phyloP scores from a whole-genome alignment of 2,329 filamentous ascomycete species.

The Microcyclosporella mali region DNA sequence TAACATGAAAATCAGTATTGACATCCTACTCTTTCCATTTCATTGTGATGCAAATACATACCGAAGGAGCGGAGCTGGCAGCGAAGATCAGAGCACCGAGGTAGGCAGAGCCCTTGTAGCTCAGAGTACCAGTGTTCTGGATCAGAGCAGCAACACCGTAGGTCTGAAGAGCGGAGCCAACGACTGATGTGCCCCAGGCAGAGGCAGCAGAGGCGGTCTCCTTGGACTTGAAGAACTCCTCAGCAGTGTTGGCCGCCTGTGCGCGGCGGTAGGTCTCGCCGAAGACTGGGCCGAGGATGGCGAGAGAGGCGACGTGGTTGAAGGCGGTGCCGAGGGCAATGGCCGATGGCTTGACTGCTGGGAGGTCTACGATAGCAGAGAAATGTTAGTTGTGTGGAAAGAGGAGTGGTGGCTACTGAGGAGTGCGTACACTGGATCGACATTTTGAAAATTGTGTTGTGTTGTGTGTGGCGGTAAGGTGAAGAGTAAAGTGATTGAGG shows the following conservation, averaged over 20 bases:
- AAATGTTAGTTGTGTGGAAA: background rate
- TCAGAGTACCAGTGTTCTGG: constrained; percentile 91
- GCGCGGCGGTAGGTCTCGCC: constrained; percentile 91
- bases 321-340: constrained; percentile 94
- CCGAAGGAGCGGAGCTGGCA: constrained; percentile 78
- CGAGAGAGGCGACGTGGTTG: constrained; percentile 86
- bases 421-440: constrained; percentile 52
- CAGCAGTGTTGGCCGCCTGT: constrained; percentile 85
- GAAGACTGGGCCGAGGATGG: constrained; percentile 81
- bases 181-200: constrained; percentile 82
- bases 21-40: background rate
- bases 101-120: constrained; percentile 96
- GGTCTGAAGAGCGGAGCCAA: constrained; percentile 68
- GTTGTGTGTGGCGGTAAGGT: constrained; percentile 1
- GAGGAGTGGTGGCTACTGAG: background rate
- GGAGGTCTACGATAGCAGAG: constrained; percentile 49
- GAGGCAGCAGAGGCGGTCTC: constrained; percentile 82
- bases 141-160: constrained; percentile 42
- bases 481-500: no score
- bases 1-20: background rate
- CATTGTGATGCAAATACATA: constrained; percentile 44
- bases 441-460: constrained; percentile 51
- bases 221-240: constrained; percentile 92
- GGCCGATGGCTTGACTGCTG: constrained; percentile 92
- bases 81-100: constrained; percentile 86